Percentiles rank a stretch among this genome's conserved stretches.
Evolutionary conservation across 176 grass and related monocot species (phyloP).

Genomic region (Saccharum officinarum): DNA sequence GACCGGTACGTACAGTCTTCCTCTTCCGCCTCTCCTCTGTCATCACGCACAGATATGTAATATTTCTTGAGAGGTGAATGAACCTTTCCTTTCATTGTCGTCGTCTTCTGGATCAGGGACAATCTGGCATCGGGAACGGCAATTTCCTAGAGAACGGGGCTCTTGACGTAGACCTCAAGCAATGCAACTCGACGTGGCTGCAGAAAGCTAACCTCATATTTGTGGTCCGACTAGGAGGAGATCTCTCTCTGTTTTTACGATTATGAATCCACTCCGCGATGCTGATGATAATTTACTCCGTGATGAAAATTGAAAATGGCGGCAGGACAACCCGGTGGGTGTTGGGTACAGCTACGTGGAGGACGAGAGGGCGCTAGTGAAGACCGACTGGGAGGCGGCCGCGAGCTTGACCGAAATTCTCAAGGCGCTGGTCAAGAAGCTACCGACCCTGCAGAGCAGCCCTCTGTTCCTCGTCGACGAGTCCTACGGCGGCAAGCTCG

Average conservation of each 20-base stretch:
- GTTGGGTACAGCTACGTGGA: constrained; percentile 86
- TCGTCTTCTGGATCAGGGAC: constrained; percentile 24
- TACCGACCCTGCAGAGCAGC: constrained; percentile 44
- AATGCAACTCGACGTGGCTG: constrained; percentile 74
- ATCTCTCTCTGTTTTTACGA: no score
- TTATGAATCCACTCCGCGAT: no score
- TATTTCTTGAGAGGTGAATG: background rate
- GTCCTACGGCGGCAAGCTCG: constrained; percentile 82
- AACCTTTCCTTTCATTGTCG: background rate
- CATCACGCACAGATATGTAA: no score
- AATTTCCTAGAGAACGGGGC: constrained; percentile 80
- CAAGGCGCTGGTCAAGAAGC: constrained; percentile 49
- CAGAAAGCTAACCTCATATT: constrained; percentile 79
- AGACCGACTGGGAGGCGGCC: constrained; percentile 50
- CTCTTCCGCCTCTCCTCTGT: no score
- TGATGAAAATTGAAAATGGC: no score
- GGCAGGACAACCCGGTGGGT: constrained; percentile 86
- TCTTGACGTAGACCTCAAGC: constrained; percentile 53
- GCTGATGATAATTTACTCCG: no score
- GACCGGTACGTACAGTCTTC: constrained; percentile 43
- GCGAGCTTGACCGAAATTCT: constrained; percentile 48
- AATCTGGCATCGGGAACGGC: constrained; percentile 54
- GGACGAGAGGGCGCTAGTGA: constrained; percentile 56
- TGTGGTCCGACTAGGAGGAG: constrained; percentile 39
- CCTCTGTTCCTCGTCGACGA: constrained; percentile 76